Percentiles rank a stretch among this genome's conserved stretches.
Evolutionary conservation across 257 asterid genomes (phyloP).

Genomic region (Galeopsis tetrahit): DNA sequence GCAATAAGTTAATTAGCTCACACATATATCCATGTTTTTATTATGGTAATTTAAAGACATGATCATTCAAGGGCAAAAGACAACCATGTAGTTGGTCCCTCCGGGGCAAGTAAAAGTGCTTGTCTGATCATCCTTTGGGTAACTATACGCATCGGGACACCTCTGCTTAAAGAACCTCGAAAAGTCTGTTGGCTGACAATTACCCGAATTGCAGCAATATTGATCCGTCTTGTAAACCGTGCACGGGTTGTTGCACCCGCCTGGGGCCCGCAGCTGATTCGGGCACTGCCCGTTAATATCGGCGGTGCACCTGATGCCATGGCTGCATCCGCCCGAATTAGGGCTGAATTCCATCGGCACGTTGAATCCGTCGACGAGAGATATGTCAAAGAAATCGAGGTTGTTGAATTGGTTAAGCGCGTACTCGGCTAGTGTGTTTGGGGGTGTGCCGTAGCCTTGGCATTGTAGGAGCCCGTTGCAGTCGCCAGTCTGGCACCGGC

Average conservation of each 20-base stretch:
- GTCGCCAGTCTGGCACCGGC: constrained; percentile 57
- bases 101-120: constrained; percentile 58
- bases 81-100: constrained; percentile 52
- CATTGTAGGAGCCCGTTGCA: constrained; percentile 51
- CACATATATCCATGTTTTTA: too few species aligned
- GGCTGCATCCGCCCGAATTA: constrained; percentile 35
- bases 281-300: constrained; percentile 62
- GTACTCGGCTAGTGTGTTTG: constrained; percentile 64
- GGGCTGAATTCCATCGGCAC: constrained; percentile 58
- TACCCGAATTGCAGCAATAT: constrained; percentile 49
- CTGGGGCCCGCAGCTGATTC: constrained; percentile 33
- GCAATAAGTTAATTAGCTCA: too few species aligned
- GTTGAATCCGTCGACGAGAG: constrained; percentile 69
- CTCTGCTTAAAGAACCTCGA: constrained; percentile 55
- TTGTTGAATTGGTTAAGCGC: constrained; percentile 47
- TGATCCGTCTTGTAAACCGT: constrained; percentile 39
- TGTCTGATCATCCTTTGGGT: constrained; percentile 52
- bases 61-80: constrained; percentile 30
- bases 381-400: constrained; percentile 62
- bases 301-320: constrained; percentile 42
- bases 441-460: constrained; percentile 53
- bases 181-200: constrained; percentile 38
- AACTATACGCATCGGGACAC: constrained; percentile 57
- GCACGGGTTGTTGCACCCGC: constrained; percentile 61
- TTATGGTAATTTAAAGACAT: too few species aligned